phyloP scores from a whole-genome alignment of 2,329 filamentous ascomycete species.

The Penicillium sp. region DNA sequence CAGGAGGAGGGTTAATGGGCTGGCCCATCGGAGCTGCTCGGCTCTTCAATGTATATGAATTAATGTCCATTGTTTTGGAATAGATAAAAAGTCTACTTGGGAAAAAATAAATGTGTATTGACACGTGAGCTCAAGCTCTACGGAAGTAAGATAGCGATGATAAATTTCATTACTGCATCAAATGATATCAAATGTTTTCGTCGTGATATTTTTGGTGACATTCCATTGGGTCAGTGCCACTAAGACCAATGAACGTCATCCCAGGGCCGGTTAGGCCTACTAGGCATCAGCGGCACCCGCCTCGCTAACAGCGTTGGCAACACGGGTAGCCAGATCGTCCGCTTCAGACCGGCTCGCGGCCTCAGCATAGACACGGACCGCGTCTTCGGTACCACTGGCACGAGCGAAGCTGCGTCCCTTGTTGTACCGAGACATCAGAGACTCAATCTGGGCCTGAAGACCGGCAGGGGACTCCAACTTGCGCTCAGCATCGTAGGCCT shows the following conservation, averaged over 20 bases:
- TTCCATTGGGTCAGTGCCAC: neutral
- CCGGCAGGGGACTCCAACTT: conserved; percentile 74
- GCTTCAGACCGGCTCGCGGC: conserved; percentile 84
- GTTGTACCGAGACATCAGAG: conserved; percentile 82
- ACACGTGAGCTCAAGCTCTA: conserved; percentile 2
- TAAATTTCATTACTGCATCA: conserved; percentile 25
- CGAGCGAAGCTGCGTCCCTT: conserved; percentile 86
- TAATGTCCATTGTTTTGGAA: conserved; percentile 3
- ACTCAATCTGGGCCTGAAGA: conserved; percentile 80
- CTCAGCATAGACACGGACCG: conserved; percentile 92
- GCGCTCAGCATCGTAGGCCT: conserved; percentile 87
- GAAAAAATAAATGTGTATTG: neutral
- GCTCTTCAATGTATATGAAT: conserved; percentile 9
- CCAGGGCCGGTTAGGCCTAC: conserved; percentile 1
- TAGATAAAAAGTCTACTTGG: conserved; percentile 3
- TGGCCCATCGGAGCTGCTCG: conserved; percentile 3
- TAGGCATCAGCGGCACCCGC: conserved; percentile 34
- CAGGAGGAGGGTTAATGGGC: conserved; percentile 60
- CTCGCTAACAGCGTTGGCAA: conserved; percentile 69
- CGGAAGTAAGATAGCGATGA: conserved; percentile 5
- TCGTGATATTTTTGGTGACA: neutral
- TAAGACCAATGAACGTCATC: neutral
- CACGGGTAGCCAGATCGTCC: conserved; percentile 81
- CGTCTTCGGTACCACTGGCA: conserved; percentile 92
- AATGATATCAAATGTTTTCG: conserved; percentile 14